phyloP scores from a whole-genome alignment of 768 basidiomycete genomes.

The Leccinum olivaceopallidum region DNA sequence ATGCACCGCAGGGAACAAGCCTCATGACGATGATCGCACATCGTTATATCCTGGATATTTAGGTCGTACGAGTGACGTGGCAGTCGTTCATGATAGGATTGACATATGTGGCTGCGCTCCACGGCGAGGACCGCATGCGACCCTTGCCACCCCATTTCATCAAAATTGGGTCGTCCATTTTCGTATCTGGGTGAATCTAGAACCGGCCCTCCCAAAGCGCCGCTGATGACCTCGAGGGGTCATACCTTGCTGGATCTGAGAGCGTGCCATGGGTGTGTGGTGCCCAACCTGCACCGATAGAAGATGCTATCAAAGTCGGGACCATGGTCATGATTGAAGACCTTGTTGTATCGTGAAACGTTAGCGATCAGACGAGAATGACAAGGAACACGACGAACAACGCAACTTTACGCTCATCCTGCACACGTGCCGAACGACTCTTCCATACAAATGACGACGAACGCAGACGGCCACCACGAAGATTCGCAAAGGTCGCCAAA shows the following conservation, averaged over 20 bases:
- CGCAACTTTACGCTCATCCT: constrained; percentile 44
- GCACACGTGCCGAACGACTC: constrained; percentile 64
- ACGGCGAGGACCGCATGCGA: constrained; percentile 15
- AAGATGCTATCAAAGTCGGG: constrained; percentile 70
- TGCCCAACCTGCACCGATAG: constrained; percentile 66
- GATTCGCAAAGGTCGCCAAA: constrained; percentile 73
- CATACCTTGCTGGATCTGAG: constrained; percentile 72
- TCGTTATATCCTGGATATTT: constrained; percentile 13
- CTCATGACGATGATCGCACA: constrained; percentile 4
- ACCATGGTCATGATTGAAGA: constrained; percentile 65
- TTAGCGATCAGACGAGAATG: constrained; percentile 13
- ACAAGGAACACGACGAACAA: constrained; percentile 43
- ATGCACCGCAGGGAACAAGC: constrained; percentile 9
- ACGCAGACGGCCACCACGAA: constrained; percentile 87
- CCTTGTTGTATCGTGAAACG: constrained; percentile 21
- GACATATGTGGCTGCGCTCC: constrained; percentile 1
- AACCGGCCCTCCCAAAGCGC: constrained; percentile 84
- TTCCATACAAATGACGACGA: constrained; percentile 85
- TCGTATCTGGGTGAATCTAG: constrained; percentile 86
- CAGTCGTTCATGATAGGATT: constrained; percentile 7
- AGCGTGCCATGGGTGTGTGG: constrained; percentile 57
- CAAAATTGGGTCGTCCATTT: constrained; percentile 57
- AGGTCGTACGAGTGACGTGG: constrained; percentile 8
- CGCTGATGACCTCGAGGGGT: constrained; percentile 80
- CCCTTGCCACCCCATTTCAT: constrained; percentile 31